Conservation (phyloP, 2,329 filamentous ascomycete species). For the Camptophora hylomeconis region DNA sequence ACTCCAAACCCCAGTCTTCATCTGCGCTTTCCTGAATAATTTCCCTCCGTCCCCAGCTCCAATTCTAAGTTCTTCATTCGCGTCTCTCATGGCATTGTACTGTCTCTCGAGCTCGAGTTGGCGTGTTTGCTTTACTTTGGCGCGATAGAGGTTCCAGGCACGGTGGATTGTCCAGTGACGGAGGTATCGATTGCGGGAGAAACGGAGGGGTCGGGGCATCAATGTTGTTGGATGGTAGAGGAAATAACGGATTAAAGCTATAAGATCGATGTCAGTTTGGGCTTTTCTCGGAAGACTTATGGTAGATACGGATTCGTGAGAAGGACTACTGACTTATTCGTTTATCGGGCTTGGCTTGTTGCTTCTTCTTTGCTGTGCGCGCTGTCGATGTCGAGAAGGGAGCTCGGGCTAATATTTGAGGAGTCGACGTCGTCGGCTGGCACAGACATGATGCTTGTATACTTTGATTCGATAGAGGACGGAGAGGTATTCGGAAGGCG, state of each 20-base stretch:
- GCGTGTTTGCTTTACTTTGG: slow-evolving; percentile 50
- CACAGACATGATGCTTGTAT: slow-evolving; percentile 5
- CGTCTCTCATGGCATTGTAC: slow-evolving; percentile 70
- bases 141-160: slow-evolving; percentile 73
- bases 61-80: slow-evolving; percentile 68
- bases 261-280: slow-evolving; percentile 10
- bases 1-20: slow-evolving; percentile 74
- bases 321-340: slow-evolving; percentile 31
- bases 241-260: slow-evolving; percentile 56
- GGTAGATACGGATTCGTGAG: slow-evolving; percentile 6
- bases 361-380: slow-evolving; percentile 27
- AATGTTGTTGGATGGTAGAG: slow-evolving; percentile 51
- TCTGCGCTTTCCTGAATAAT: slow-evolving; percentile 76
- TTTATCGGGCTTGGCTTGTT: slow-evolving; percentile 22
- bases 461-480: slow-evolving; percentile 9
- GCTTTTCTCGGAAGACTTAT: slow-evolving; percentile 16
- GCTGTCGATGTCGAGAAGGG: slow-evolving; percentile 28
- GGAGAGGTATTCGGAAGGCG: slow-evolving; percentile 30
- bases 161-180: slow-evolving; percentile 99
- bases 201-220: slow-evolving; percentile 61
- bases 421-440: slow-evolving; percentile 9
- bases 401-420: slow-evolving; percentile 21
- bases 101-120: slow-evolving; percentile 62
- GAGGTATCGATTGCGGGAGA: slow-evolving; percentile 74
- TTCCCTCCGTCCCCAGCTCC: slow-evolving; percentile 38